Percentiles rank a stretch among this genome's conserved stretches.
Conservation (phyloP, 129 eudicot species). For the Helichrysum umbraculigerum region DNA sequence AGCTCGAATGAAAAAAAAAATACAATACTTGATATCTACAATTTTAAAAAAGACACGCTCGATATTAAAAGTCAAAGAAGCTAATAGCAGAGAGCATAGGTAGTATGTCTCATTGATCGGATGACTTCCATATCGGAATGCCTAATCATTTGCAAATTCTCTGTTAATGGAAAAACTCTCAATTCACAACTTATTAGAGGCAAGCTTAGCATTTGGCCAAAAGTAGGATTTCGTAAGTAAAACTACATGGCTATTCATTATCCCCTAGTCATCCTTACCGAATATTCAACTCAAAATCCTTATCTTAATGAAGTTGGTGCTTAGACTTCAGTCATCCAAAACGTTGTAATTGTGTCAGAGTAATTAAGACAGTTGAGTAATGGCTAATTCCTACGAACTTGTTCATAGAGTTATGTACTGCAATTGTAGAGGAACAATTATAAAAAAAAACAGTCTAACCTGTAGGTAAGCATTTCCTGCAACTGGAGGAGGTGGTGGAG, state of each 20-base stretch:
- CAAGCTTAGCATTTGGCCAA: neutral
- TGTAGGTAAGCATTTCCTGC: slow-evolving; percentile 44
- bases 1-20: neutral
- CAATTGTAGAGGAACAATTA: neutral
- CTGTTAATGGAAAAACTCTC: neutral
- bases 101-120: neutral
- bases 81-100: neutral
- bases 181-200: neutral
- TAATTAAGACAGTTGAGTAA: neutral
- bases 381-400: neutral
- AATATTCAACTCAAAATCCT: neutral
- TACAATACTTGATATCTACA: neutral
- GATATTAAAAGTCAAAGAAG: neutral
- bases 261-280: too few relatives aligned
- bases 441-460: slow-evolving; percentile 40
- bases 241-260: too few relatives aligned
- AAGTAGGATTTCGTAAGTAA: too few relatives aligned
- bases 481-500: slow-evolving; percentile 59
- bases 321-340: neutral
- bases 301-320: neutral
- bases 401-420: slow-evolving; percentile 2
- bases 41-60: neutral
- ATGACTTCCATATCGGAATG: neutral
- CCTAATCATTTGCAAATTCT: neutral
- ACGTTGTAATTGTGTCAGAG: neutral